These are phyloP conservation scores for Teratosphaeria destructans DNA, from an alignment of 2,329 filamentous ascomycete species.

Conservation along the genomic window DNA sequence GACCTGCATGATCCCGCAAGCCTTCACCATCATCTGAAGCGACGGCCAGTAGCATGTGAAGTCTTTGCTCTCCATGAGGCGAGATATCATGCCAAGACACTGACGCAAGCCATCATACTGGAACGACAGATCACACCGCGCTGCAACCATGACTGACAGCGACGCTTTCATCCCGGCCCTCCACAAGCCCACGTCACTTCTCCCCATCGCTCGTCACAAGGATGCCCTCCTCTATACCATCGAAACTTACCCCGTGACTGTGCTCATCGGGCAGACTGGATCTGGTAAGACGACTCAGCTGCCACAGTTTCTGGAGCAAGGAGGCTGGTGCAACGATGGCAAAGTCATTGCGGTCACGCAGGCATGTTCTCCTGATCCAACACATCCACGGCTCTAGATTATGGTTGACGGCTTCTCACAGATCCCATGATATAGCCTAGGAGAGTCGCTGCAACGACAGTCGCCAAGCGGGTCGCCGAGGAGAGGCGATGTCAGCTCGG, in stretches of 20 bases:
- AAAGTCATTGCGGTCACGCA: slow-evolving; percentile 84
- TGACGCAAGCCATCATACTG: too few relatives aligned
- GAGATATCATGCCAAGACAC: too few relatives aligned
- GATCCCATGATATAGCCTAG: slow-evolving; percentile 52
- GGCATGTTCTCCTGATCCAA: slow-evolving; percentile 42
- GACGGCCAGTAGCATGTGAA: not conserved
- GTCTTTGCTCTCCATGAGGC: too few relatives aligned
- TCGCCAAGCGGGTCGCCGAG: slow-evolving; percentile 79
- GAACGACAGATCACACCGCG: too few relatives aligned
- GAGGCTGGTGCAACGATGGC: slow-evolving; percentile 78
- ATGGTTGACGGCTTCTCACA: slow-evolving; percentile 24
- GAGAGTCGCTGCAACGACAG: slow-evolving; percentile 80
- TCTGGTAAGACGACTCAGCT: slow-evolving; percentile 95
- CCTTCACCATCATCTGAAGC: not conserved
- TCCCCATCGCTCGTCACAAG: slow-evolving; percentile 79
- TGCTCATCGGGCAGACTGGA: slow-evolving; percentile 87
- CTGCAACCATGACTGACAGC: slow-evolving; percentile 23
- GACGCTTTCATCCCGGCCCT: slow-evolving; percentile 61
- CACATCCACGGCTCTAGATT: not conserved
- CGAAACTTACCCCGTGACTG: slow-evolving; percentile 73
- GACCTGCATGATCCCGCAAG: not conserved
- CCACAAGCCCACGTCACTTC: slow-evolving; percentile 70
- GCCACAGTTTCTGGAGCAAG: slow-evolving; percentile 78
- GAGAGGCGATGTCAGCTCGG: slow-evolving; percentile 79
- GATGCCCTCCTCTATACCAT: slow-evolving; percentile 74